These are phyloP conservation scores for Bruguiera gymnorhiza DNA, from an alignment of 345 rosid genomes.

Conservation along the genomic window DNA sequence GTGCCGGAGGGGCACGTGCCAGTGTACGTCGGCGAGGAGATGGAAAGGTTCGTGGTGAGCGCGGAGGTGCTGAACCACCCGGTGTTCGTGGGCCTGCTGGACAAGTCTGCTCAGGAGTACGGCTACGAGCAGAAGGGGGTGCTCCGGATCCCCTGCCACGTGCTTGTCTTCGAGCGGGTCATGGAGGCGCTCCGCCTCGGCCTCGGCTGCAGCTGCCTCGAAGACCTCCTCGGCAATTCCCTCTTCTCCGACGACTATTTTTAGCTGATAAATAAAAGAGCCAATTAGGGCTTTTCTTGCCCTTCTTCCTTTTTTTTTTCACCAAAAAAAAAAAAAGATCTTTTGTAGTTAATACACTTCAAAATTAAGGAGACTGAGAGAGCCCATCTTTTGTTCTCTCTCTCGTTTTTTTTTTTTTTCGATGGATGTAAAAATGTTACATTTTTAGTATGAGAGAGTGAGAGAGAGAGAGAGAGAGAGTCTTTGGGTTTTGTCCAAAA, in stretches of 20 bases:
- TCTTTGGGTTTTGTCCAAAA: no score
- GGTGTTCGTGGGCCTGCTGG: constrained; percentile 60
- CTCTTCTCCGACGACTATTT: constrained; percentile 1
- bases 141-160: constrained; percentile 86
- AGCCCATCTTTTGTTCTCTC: no score
- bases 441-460: no score
- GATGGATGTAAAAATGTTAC: no score
- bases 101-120: constrained; percentile 85
- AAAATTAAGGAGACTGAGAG: not conserved
- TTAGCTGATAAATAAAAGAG: not conserved
- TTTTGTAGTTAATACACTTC: not conserved
- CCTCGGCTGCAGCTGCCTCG: constrained; percentile 47
- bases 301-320: not conserved
- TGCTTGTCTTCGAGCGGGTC: constrained; percentile 66
- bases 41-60: constrained; percentile 81
- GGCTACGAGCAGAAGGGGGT: constrained; percentile 96
- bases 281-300: not conserved
- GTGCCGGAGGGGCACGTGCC: constrained; percentile 89
- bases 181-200: constrained; percentile 88
- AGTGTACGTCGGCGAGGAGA: constrained; percentile 89
- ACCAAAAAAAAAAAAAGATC: not conserved
- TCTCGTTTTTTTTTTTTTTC: no score
- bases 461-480: no score
- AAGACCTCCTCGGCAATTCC: constrained; percentile 29
- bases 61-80: constrained; percentile 93